Conservation (phyloP, 345 rosid species). For the Heritiera fomes region DNA sequence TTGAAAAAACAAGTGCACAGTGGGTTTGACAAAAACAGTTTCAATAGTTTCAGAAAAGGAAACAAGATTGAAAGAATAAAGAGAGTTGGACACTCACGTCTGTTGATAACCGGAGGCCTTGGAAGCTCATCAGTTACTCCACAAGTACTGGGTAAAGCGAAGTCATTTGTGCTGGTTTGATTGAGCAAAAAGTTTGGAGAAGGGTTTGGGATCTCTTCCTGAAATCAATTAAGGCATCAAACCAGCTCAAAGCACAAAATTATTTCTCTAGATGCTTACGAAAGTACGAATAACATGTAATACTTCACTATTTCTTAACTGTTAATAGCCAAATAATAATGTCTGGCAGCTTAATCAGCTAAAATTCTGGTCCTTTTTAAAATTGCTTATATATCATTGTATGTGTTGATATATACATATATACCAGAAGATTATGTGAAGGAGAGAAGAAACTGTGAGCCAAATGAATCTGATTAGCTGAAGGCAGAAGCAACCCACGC, state of each 20-base stretch:
- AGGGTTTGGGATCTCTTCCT: conserved; percentile 54
- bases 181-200: conserved; percentile 39
- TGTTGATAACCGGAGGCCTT: conserved; percentile 47
- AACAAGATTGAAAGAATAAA: not conserved
- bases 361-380: not conserved
- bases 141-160: conserved; percentile 27
- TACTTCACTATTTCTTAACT: not conserved
- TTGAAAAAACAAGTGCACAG: not conserved
- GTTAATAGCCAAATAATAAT: not conserved
- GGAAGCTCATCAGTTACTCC: conserved; percentile 46
- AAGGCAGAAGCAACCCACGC: conserved; percentile 47
- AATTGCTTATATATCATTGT: not conserved
- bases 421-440: conserved; percentile 45
- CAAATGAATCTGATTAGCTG: conserved; percentile 43
- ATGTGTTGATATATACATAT: no score
- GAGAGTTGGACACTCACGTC: conserved; percentile 38
- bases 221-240: not conserved
- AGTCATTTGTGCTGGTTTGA: conserved; percentile 39
- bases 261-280: not conserved
- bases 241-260: not conserved
- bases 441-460: conserved; percentile 45
- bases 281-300: not conserved
- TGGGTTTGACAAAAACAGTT: conserved; percentile 8
- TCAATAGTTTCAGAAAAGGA: not conserved
- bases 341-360: not conserved